Evolutionary conservation across 2,329 filamentous ascomycete species (phyloP).

Genomic region (Paramyrothecium sp.): DNA sequence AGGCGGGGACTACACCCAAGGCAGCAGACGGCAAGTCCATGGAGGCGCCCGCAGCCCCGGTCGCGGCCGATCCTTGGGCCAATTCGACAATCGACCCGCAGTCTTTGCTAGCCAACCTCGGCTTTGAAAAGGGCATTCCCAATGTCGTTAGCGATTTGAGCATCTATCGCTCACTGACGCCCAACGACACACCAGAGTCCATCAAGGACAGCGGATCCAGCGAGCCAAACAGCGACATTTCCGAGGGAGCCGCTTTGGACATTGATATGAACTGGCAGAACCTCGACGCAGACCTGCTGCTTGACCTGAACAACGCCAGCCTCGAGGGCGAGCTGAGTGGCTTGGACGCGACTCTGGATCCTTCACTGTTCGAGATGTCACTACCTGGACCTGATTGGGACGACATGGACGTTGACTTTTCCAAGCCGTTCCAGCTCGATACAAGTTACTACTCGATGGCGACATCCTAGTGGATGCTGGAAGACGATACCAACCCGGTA

Average conservation of each 20-base stretch:
- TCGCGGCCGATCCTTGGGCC: slow-evolving; percentile 31
- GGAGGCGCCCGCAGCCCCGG: slow-evolving; percentile 15
- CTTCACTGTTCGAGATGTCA: slow-evolving; percentile 22
- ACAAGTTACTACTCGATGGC: slow-evolving; percentile 34
- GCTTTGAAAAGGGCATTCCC: slow-evolving; percentile 29
- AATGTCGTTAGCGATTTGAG: slow-evolving; percentile 53
- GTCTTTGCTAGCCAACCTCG: slow-evolving; percentile 30
- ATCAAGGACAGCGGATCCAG: slow-evolving; percentile 59
- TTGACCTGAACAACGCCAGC: slow-evolving; percentile 38
- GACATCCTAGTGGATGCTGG: slow-evolving; percentile 12
- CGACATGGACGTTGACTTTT: slow-evolving; percentile 48
- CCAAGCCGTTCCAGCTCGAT: slow-evolving; percentile 54
- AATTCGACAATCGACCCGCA: slow-evolving; percentile 51
- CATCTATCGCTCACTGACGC: slow-evolving; percentile 54
- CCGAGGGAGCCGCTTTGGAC: slow-evolving; percentile 52
- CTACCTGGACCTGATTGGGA: slow-evolving; percentile 42
- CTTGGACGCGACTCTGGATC: slow-evolving; percentile 23
- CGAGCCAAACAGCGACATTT: slow-evolving; percentile 62
- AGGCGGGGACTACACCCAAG: slow-evolving; percentile 27
- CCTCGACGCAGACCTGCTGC: slow-evolving; percentile 43
- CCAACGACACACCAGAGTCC: slow-evolving; percentile 64
- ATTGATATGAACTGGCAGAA: slow-evolving; percentile 51
- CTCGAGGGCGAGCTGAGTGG: slow-evolving; percentile 19
- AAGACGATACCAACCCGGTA: neutral
- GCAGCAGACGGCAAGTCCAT: slow-evolving; percentile 22